Base-by-base conservation (phyloP, 2,329 filamentous ascomycete species). In the Cercospora sp. region DNA sequence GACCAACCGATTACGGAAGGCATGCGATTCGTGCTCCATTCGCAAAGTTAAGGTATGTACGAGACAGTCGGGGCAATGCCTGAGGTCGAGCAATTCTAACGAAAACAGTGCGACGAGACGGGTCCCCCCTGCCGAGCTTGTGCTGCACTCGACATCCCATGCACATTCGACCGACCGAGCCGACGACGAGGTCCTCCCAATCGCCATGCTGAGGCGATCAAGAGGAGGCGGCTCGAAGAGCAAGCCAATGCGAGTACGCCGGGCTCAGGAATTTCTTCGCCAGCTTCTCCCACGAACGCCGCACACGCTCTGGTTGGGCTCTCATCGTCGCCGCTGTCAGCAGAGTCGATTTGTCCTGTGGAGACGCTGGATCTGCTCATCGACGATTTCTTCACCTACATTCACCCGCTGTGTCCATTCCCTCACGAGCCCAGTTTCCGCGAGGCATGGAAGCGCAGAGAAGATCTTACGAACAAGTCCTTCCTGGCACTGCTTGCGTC, bases 381-480 rank as follows among this genome's bases (percentile, higher is more conserved):
- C 66, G 90, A 93, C 77, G 91, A 94, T 80, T 94, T 92, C 84
- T 94, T 93, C 80, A 92, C 89, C 18, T 93, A 93, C 77, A 90
- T 93, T 63, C 90, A 93, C 73, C 91, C 91, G 1, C 84, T 94
- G 8, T 87, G 87, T 67, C 91, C 91, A 0, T 93, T 94, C 66
- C 91, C 91, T 0, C 91, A 94, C 78, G 90, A 93, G 76, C 90
- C 90, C 0, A 91, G 90, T 3, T 93, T 94, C 77, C 86, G 90
- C 23, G 85, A 88, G 69, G 88, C 88, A 1, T 91, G 92, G 77
- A 84, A 84, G 7, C 85, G 85, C 64, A 84, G 91, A 36, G 87
- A 91, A 74, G 90, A 93, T 75, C 83, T 88, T 63, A 86, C 84
- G 6, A 88, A 88, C 71, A 86, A 87, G 9, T 84, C 87, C 16